Conservation (phyloP, 192 early-diverging fungal species). For the Fimicolochytrium jonesii region DNA sequence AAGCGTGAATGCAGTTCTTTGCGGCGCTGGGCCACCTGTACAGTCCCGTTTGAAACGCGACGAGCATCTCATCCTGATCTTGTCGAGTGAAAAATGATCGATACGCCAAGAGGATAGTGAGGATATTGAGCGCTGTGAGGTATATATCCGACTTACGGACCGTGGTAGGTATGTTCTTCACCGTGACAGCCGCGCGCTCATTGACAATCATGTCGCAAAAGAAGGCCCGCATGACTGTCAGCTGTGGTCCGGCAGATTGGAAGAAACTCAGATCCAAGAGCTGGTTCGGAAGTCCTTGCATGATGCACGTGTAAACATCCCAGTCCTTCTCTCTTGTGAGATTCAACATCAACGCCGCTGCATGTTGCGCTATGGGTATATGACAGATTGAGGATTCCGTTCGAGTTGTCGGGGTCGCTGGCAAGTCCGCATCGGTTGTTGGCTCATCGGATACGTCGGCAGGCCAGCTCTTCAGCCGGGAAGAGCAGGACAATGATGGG, state of each 20-base stretch:
- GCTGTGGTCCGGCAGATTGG: conserved; percentile 48
- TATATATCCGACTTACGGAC: conserved; percentile 67
- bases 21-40: conserved; percentile 63
- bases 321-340: conserved; percentile 66
- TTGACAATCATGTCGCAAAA: conserved; percentile 57
- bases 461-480: neutral
- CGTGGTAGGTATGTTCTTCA: conserved; percentile 52
- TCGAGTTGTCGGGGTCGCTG: neutral
- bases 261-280: conserved; percentile 74
- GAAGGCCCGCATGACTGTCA: conserved; percentile 46
- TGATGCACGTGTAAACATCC: conserved; percentile 66
- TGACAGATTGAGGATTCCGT: neutral
- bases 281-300: conserved; percentile 64
- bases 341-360: conserved; percentile 52
- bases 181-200: conserved; percentile 53
- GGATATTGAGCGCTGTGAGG: conserved; percentile 53
- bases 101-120: conserved; percentile 66
- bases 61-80: conserved; percentile 68
- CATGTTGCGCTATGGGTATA: conserved; percentile 41
- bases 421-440: neutral
- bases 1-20: conserved; percentile 74
- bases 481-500: neutral
- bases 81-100: conserved; percentile 59
- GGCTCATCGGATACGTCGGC: neutral
- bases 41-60: conserved; percentile 71